Conservation (phyloP, 1,284 basidiomycete species). For the Trichosporon inkin region DNA sequence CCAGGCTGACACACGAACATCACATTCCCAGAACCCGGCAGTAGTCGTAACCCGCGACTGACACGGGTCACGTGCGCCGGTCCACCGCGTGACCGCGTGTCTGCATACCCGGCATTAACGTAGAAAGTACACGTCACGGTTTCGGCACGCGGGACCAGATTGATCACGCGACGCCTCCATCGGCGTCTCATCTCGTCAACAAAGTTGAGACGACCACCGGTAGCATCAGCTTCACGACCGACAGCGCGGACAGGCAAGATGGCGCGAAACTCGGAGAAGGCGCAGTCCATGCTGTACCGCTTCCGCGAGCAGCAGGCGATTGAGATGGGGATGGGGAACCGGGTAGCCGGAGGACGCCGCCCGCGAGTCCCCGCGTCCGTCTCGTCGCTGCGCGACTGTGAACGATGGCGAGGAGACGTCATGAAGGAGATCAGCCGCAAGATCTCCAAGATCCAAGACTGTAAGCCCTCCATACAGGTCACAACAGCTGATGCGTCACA, state of each 20-base stretch:
- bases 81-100: neutral
- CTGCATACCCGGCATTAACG: no score
- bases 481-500: slow-evolving; percentile 41
- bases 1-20: no score
- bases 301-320: slow-evolving; percentile 95
- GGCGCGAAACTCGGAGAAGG: slow-evolving; percentile 97
- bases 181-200: neutral
- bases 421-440: slow-evolving; percentile 90
- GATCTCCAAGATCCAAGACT: slow-evolving; percentile 95
- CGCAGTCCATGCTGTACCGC: slow-evolving; percentile 97
- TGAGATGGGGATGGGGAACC: slow-evolving; percentile 76
- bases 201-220: neutral
- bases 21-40: no score
- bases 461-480: slow-evolving; percentile 54
- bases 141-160: neutral
- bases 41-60: no score
- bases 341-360: slow-evolving; percentile 68
- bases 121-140: neutral
- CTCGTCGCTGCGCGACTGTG: slow-evolving; percentile 86
- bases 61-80: no score
- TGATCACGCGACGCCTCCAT: neutral
- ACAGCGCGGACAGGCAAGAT: slow-evolving; percentile 21
- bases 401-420: slow-evolving; percentile 93
- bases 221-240: slow-evolving; percentile 1
- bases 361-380: slow-evolving; percentile 87